Conservation (phyloP, 2,329 filamentous ascomycete species). For the Lasiodiplodia citricola region DNA sequence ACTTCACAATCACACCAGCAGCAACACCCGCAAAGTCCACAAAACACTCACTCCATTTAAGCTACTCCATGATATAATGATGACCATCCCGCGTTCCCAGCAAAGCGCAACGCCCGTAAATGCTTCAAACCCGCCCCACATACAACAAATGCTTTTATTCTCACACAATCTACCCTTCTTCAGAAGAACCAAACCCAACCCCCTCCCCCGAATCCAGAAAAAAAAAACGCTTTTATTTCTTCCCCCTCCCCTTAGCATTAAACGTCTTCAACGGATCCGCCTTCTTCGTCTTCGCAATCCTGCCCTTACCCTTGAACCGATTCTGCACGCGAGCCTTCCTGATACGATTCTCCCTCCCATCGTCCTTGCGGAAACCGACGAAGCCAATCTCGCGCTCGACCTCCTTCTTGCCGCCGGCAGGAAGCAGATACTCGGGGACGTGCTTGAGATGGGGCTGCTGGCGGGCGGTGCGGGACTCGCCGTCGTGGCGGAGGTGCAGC, state of each 20-base stretch:
- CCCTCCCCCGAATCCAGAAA: too few species aligned
- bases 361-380: constrained; percentile 65
- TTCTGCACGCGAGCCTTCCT: constrained; percentile 53
- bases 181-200: neutral
- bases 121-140: neutral
- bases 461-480: constrained; percentile 80
- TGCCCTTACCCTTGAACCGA: constrained; percentile 54
- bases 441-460: constrained; percentile 91
- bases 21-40: neutral
- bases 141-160: neutral
- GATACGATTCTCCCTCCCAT: constrained; percentile 48
- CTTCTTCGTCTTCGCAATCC: constrained; percentile 59
- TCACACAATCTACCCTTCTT: neutral
- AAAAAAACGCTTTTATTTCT: constrained; percentile 34
- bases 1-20: neutral
- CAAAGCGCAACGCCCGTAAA: constrained; percentile 2
- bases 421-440: constrained; percentile 91
- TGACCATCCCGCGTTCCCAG: neutral
- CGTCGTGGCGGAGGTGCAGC: constrained; percentile 85
- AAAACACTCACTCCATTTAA: neutral
- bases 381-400: constrained; percentile 74
- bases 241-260: constrained; percentile 57
- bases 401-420: constrained; percentile 71
- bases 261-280: constrained; percentile 89
- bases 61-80: neutral